These are phyloP conservation scores for Malus orientalis DNA, from an alignment of 306 rosid genomes.

Conservation along the genomic window DNA sequence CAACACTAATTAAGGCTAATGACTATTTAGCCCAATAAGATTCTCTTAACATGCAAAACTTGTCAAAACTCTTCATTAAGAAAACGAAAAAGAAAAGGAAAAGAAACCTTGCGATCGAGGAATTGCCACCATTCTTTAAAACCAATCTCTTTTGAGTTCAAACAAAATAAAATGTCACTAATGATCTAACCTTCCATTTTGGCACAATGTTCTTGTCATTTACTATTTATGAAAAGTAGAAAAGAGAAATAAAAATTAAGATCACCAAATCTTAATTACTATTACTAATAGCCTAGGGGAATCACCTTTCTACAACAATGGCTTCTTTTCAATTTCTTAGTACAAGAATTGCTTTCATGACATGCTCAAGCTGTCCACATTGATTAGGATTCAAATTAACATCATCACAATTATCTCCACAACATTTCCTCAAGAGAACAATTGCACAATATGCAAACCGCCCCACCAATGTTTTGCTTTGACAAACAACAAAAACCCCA, in stretches of 20 bases:
- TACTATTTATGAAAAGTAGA: not conserved
- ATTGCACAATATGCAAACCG: conserved; percentile 24
- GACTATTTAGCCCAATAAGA: conserved; percentile 4
- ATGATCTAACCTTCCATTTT: not conserved
- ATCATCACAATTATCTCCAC: conserved; percentile 12
- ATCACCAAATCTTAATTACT: not conserved
- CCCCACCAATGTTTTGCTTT: conserved; percentile 34
- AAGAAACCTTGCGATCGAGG: not conserved
- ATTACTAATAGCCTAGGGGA: not conserved
- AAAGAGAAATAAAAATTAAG: not conserved
- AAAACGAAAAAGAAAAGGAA: not conserved
- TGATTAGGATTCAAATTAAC: conserved; percentile 17
- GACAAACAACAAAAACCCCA: conserved; percentile 18
- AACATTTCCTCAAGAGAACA: not conserved
- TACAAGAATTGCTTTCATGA: conserved; percentile 3
- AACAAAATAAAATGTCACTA: not conserved
- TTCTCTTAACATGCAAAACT: conserved; percentile 2
- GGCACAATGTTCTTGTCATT: not conserved
- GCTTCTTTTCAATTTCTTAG: not conserved
- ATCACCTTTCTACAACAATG: not conserved
- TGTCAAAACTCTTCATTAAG: not conserved
- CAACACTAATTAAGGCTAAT: not conserved
- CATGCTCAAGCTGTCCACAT: not conserved
- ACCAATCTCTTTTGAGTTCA: not conserved
- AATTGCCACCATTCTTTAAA: not conserved